Conservation (phyloP, 352 stramenopile species). For the Phytopythium montanum region DNA sequence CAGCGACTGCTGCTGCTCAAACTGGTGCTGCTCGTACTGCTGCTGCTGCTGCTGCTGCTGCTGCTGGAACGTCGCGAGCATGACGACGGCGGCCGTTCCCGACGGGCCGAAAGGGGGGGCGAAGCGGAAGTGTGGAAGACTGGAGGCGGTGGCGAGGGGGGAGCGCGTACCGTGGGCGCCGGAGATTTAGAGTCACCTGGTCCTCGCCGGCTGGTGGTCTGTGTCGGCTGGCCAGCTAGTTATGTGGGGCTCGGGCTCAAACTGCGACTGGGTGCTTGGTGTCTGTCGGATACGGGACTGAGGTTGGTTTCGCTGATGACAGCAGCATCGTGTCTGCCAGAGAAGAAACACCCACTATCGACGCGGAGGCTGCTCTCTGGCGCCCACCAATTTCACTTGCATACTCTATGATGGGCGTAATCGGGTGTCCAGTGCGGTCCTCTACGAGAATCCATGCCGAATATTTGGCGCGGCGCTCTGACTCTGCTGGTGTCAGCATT, state of each 20-base stretch:
- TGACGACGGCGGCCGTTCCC: background rate
- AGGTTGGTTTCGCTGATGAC: no score
- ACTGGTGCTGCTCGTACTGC: no score
- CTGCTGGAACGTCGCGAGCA: background rate
- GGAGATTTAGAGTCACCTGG: background rate
- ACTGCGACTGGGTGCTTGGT: no score
- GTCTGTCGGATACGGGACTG: no score
- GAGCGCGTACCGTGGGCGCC: background rate
- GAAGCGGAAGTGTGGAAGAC: background rate
- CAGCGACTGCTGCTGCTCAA: no score
- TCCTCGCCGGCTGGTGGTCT: no score
- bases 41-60: background rate
- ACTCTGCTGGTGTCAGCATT: background rate
- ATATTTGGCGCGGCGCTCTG: slow-evolving; percentile 4
- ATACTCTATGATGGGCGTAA: background rate
- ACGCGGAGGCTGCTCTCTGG: no score
- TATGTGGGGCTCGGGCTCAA: no score
- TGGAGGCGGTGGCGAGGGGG: background rate
- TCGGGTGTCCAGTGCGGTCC: background rate
- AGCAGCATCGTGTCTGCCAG: no score
- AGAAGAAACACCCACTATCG: no score
- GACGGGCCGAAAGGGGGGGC: background rate
- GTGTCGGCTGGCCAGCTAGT: no score
- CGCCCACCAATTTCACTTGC: no score
- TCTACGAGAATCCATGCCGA: slow-evolving; percentile 6